A percentile compares a stretch with the other conserved stretches of the same genome.
Evolutionary conservation across 345 rosid genomes (phyloP).

Genomic region (Citrus medica): DNA sequence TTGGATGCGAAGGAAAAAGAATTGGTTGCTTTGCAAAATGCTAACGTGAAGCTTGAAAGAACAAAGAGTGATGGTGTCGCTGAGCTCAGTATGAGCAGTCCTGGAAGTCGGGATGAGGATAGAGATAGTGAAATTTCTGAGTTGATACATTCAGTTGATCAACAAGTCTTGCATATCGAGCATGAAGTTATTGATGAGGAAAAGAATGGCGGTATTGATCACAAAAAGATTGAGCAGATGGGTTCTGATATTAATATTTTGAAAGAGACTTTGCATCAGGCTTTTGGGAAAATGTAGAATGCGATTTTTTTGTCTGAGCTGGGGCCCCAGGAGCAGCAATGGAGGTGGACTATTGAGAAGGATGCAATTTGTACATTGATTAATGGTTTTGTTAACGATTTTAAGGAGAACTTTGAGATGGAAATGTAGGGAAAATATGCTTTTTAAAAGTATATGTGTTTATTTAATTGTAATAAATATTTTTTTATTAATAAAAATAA

Average conservation of each 20-base stretch:
- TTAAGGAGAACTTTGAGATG: constrained; percentile 33
- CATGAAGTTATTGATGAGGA: constrained; percentile 28
- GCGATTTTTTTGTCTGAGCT: constrained; percentile 59
- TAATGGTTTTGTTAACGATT: constrained; percentile 43
- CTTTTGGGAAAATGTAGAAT: constrained; percentile 74
- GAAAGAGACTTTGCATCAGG: constrained; percentile 74
- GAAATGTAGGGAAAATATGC: no score
- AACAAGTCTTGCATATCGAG: constrained; percentile 62
- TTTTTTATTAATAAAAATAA: no score
- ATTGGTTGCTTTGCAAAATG: constrained; percentile 45
- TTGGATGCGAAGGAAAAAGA: constrained; percentile 53
- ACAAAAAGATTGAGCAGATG: constrained; percentile 45
- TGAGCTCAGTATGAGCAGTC: constrained; percentile 16
- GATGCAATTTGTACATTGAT: constrained; percentile 28
- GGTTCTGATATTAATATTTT: constrained; percentile 56
- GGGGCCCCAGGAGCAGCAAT: constrained; percentile 61
- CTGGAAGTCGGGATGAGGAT: constrained; percentile 27
- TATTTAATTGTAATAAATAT: no score
- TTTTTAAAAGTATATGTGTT: no score
- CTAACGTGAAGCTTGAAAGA: constrained; percentile 33
- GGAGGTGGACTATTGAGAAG: constrained; percentile 63
- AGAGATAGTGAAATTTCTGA: constrained; percentile 51
- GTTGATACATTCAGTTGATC: constrained; percentile 64
- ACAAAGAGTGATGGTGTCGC: constrained; percentile 26
- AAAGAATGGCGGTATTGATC: constrained; percentile 28